Conservation (phyloP, 257 asterid species). For the Capsicum rhomboideum region DNA sequence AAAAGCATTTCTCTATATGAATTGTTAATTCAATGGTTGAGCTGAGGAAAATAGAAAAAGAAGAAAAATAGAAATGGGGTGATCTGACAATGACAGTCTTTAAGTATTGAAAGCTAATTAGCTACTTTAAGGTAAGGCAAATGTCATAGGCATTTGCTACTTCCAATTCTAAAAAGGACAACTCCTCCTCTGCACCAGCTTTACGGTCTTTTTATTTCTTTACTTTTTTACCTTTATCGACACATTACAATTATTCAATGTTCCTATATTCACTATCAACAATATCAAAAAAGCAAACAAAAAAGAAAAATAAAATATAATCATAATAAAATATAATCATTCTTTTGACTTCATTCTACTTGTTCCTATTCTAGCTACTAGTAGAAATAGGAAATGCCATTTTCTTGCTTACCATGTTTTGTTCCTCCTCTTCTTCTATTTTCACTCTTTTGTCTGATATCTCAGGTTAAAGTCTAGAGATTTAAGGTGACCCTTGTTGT, state of each 20-base stretch:
- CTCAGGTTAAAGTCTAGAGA: neutral
- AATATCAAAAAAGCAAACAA: neutral
- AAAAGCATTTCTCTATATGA: neutral
- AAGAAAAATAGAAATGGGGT: neutral
- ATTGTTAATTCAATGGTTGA: no score
- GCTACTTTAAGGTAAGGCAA: neutral
- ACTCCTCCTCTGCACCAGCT: neutral
- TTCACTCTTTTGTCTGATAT: neutral
- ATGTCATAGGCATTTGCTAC: neutral
- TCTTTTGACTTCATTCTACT: constrained; percentile 7
- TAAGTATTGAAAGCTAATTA: neutral
- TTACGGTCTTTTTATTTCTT: constrained; percentile 2
- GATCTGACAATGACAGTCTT: neutral
- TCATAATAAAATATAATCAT: neutral
- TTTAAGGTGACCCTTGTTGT: neutral
- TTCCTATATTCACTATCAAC: constrained; percentile 8
- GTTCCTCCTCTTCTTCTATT: neutral
- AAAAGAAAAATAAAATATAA: no score
- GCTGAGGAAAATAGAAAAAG: no score
- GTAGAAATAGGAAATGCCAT: neutral
- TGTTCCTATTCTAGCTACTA: neutral
- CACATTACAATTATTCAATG: constrained; percentile 4
- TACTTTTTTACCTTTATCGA: constrained; percentile 9
- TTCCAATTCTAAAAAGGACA: neutral
- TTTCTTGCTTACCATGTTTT: neutral